Percentiles rank a stretch among this genome's conserved stretches.
These are phyloP conservation scores for Cystofilobasidium macerans DNA, from an alignment of 768 basidiomycete species.

Conservation along the genomic window DNA sequence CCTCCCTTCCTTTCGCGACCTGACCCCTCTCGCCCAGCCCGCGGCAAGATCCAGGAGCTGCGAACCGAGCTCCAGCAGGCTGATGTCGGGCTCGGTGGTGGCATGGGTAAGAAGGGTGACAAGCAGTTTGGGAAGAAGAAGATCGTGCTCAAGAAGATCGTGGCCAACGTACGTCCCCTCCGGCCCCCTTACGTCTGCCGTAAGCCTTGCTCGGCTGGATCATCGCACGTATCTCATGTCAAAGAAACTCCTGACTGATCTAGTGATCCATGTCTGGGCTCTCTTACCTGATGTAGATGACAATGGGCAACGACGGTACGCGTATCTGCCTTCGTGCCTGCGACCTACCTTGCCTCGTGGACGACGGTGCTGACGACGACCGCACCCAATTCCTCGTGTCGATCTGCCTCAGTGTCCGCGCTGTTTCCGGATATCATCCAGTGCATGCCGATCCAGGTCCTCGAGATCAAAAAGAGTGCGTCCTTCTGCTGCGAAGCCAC, in stretches of 20 bases:
- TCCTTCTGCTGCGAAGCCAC: constrained; percentile 19
- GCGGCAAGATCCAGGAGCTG: constrained; percentile 54
- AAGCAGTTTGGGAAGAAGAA: constrained; percentile 91
- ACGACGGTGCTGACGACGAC: not conserved
- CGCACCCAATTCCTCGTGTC: not conserved
- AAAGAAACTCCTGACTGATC: not conserved
- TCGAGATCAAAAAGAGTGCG: constrained; percentile 99
- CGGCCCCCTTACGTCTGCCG: not conserved
- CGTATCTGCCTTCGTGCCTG: no score
- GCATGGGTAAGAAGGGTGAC: constrained; percentile 55
- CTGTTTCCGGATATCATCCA: constrained; percentile 57
- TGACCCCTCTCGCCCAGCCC: constrained; percentile 28
- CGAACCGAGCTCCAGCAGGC: constrained; percentile 81
- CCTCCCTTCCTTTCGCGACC: not conserved
- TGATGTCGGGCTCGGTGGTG: constrained; percentile 41
- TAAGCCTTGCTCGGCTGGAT: not conserved
- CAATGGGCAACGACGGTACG: constrained; percentile 27
- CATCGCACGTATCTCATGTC: not conserved
- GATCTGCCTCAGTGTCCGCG: constrained; percentile 13
- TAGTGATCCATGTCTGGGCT: no score
- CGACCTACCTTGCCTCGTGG: not conserved
- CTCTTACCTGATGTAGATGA: constrained; percentile 8
- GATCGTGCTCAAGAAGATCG: constrained; percentile 89
- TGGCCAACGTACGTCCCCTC: constrained; percentile 35
- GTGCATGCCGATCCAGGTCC: constrained; percentile 82